Conservation (phyloP, 805 yeast species). For the Zygoascus flipseniorum region DNA sequence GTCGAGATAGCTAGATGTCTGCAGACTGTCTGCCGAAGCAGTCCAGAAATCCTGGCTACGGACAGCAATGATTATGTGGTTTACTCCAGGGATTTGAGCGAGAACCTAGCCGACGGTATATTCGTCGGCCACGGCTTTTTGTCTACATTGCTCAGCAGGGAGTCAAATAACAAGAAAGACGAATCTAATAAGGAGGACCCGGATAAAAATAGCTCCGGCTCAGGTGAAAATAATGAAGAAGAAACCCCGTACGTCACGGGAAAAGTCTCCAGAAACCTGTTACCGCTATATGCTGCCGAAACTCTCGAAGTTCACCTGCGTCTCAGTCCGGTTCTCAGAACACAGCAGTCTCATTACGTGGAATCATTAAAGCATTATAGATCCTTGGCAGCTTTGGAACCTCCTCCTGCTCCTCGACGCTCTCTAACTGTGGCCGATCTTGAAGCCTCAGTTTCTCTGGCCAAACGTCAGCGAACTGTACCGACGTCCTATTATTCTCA, state of each 20-base stretch:
- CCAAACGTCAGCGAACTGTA: not conserved
- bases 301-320: slow-evolving; percentile 24
- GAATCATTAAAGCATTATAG: slow-evolving; percentile 11
- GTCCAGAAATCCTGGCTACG: slow-evolving; percentile 31
- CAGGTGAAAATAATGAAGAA: not conserved
- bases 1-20: slow-evolving; percentile 28
- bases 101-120: slow-evolving; percentile 27
- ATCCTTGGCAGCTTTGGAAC: slow-evolving; percentile 1
- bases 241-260: slow-evolving; percentile 13
- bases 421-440: slow-evolving; percentile 2
- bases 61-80: slow-evolving; percentile 30
- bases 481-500: slow-evolving; percentile 2
- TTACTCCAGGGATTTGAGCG: slow-evolving; percentile 32
- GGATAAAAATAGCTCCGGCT: not conserved
- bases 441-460: not conserved
- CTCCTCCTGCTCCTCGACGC: not conserved
- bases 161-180: not conserved
- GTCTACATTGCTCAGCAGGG: slow-evolving; percentile 11
- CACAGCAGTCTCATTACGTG: slow-evolving; percentile 11
- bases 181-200: not conserved
- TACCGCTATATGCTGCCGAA: slow-evolving; percentile 21
- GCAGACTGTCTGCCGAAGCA: slow-evolving; percentile 24
- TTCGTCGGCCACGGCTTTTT: slow-evolving; percentile 34
- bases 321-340: slow-evolving; percentile 16
- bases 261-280: slow-evolving; percentile 19